Base-by-base conservation (phyloP, 2,329 filamentous ascomycete species). In the Eutypa lata region DNA sequence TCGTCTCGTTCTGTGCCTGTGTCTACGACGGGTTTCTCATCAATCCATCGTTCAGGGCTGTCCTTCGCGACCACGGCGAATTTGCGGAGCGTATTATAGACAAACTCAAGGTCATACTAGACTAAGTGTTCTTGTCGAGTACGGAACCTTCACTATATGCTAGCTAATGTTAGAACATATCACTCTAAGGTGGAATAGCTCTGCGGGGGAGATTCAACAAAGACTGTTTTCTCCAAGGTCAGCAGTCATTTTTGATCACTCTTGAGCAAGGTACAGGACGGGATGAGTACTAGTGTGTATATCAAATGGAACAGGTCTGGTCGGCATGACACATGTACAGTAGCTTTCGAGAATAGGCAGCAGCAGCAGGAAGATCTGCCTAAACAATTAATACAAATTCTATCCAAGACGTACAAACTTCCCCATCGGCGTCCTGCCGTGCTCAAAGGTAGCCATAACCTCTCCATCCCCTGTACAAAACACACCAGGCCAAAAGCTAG, bases 401-500 rank as follows among this genome's bases (percentile, higher is more conserved):
- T 45, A 28, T 21, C 42, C 14, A 1, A 26, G 22, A 16, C 22
- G 42, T 26, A 68, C 21, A 14, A 61, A 47, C 49, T 61, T 65
- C 16, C 65, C 67, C 19, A 65, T n/a, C 2, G 67, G 65, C 45
- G 57, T 64, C 5, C 66, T 65, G 1, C 44, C 50, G 47, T 65
- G 61, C 50, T 68, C 67, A 51, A 61, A 68, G 0, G 66, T 62
- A 21, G 58, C 65, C 65, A 68, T 58, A 6, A 69, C 60, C 49
- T 69, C 65, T 6, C 61, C 54, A 13, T 55, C 52, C 0, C 59
- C 65, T 2, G 62, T 59, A 13, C 51, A 58, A 54, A 71, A 60
- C 1, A 75, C 60, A 1, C 73, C 71, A 1, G 72, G 73, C 73
- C 73, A 76, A 35, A 65, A 68, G 37, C 68, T 68, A 8, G 65